Base-by-base conservation (phyloP, 1,284 basidiomycete genomes). In the Rhodotorula glutinis region DNA sequence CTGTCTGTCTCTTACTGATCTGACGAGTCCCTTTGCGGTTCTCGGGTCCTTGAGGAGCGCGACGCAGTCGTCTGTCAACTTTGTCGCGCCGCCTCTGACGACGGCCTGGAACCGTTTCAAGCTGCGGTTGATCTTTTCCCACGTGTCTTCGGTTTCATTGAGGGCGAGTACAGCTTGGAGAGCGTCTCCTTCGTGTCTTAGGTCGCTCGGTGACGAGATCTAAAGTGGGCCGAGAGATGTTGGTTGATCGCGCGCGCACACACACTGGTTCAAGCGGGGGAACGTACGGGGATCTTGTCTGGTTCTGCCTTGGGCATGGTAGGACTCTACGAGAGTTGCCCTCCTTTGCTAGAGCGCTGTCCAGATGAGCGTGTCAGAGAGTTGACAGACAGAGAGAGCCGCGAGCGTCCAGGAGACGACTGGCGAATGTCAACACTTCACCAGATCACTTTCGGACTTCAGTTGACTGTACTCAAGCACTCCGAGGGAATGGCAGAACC, bases 101-200 rank as follows among this genome's bases (percentile, higher is more conserved):
- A 88, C 78, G n/a, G 79, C 79, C 16, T 81, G 81, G 49, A 92
- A 79, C 14, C 81, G 78, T 41, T 78, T 75, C 49, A 92, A 76
- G 10, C 82, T 82, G 53, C 83, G 81, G 11, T 83, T 79, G 49
- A 92, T 89, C n/a, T 80, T 81, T 63, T 91, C 88, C 90, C 90
- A 92, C 4, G 85, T 86, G 49, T 92, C 89, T 77, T 92, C 91
- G 2, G 87, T 86, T 79, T 92, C 90, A 41, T 82, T 76, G n/a
- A 85, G 79, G 54, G 79, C 77, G 21, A 91, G 76, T 49, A 82
- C 79, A 47, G 78, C 73, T 59, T 80, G 81, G 38, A 85, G 74
- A 27, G 74, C 53, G n/a, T 82, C 81, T 57, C 85, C 74, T 71
- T 84, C 80, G 27, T 76, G 63, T 67, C 75, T 77, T n/a, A 85